Conservation (phyloP, 1,139 yeast species). For the Lodderomyces metapsilosis region DNA sequence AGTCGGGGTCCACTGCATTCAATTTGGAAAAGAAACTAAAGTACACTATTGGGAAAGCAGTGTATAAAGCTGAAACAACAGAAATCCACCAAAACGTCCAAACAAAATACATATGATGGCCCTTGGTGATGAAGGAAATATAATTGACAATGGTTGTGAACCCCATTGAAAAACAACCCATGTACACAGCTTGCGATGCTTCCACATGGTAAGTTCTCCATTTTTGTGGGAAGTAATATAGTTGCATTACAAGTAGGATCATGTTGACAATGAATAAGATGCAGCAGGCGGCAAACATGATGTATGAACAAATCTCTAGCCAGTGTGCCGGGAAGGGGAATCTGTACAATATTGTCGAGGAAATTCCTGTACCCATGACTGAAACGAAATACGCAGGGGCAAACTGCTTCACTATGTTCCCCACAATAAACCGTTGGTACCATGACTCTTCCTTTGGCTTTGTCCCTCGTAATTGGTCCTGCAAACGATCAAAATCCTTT, state of each 20-base stretch:
- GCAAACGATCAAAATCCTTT: background rate
- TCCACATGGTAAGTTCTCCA: slow-evolving; percentile 38
- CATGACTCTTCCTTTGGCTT: slow-evolving; percentile 5
- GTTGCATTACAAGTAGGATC: slow-evolving; percentile 19
- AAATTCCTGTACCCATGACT: slow-evolving; percentile 85
- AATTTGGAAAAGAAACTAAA: slow-evolving; percentile 36
- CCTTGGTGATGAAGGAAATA: slow-evolving; percentile 37
- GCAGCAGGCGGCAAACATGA: slow-evolving; percentile 55
- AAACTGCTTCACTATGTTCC: slow-evolving; percentile 32
- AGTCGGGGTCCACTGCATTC: slow-evolving; percentile 19
- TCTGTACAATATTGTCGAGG: slow-evolving; percentile 54
- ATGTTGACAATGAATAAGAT: slow-evolving; percentile 43
- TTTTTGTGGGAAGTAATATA: slow-evolving; percentile 34
- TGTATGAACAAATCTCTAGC: slow-evolving; percentile 57
- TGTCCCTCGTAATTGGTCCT: slow-evolving; percentile 4
- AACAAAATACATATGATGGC: slow-evolving; percentile 14
- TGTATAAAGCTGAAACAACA: slow-evolving; percentile 48
- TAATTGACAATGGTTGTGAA: slow-evolving; percentile 61
- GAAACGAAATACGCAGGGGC: slow-evolving; percentile 65
- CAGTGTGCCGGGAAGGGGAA: slow-evolving; percentile 67
- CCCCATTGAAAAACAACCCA: slow-evolving; percentile 85
- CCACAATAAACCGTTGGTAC: slow-evolving; percentile 11
- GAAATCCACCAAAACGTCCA: slow-evolving; percentile 28
- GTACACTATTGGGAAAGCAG: slow-evolving; percentile 57
- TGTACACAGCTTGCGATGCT: slow-evolving; percentile 52